Conservation (phyloP, 148 eudicot genomes). For the Chenopodium formosanum region DNA sequence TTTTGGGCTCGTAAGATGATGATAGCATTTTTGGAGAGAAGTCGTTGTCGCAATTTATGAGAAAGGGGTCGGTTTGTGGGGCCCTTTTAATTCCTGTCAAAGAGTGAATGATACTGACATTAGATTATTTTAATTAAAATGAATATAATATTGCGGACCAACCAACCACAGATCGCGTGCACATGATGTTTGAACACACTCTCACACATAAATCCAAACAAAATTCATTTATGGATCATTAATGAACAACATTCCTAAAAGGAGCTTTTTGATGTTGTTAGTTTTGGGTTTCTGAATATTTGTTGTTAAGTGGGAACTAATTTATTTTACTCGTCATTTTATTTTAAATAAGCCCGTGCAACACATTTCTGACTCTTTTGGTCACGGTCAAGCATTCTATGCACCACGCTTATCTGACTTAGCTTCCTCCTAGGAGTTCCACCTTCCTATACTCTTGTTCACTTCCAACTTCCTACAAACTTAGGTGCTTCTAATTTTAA, state of each 20-base stretch:
- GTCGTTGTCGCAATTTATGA: conserved; percentile 39
- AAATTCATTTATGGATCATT: conserved; percentile 11
- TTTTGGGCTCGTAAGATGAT: conserved; percentile 4
- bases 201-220: background rate
- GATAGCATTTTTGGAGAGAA: conserved; percentile 38
- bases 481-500: no score
- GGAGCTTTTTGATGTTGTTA: conserved; percentile 14
- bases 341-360: conserved; percentile 19
- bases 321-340: no score
- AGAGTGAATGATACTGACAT: background rate
- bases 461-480: background rate
- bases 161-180: conserved; percentile 52
- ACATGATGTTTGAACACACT: conserved; percentile 23
- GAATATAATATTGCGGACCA: conserved; percentile 20
- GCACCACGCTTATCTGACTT: conserved; percentile 12
- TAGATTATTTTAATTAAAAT: no score
- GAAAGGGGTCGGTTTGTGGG: conserved; percentile 47
- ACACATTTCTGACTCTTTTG: conserved; percentile 8
- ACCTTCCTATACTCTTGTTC: background rate
- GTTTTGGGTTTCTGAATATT: background rate
- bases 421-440: background rate
- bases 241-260: conserved; percentile 31
- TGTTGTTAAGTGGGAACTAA: background rate
- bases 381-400: conserved; percentile 15
- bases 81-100: background rate